Base-by-base conservation (phyloP, 1,284 basidiomycete genomes). In the Cutaneotrichosporon cutaneum region DNA sequence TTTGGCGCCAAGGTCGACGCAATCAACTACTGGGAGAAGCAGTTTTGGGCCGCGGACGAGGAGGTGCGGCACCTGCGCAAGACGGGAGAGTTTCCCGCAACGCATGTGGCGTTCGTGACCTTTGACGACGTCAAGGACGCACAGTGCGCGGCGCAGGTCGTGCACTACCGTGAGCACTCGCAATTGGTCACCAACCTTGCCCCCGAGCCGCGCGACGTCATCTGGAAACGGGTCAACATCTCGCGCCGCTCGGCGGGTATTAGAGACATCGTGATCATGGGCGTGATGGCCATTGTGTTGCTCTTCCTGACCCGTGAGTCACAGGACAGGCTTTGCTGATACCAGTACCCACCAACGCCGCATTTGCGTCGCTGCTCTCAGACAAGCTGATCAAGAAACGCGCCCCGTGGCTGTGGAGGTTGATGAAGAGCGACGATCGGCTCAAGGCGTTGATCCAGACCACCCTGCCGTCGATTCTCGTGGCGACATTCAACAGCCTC, bases 121-220 rank as follows among this genome's bases (percentile, higher is more conserved):
- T 97, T 99, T 70, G 90, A 95, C 77, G 90, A 91, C 72, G 93
- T 94, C 84, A 90, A 90, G 2, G 88, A 88, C 70, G 92, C 94
- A 14, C 94, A 99, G 88, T 88, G 91, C 48, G 93, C 93, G 0
- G 83, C 90, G 3, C 95, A 98, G 78, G 85, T 88, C 0, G 90
- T 90, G 0, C 90, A 94, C 75, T 85, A 88, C 3, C 83, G 88
- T 0, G 82, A 84, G 52, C 87, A 90, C 13, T 83, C 83, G 59
- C 84, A 88, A 72, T 84, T 86, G 56, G 81, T 83, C 14, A 92
- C 91, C 2, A 83, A 83, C 53, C 86, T 86, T 6, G 94, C 95
- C 0, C 94, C 94, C 0, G 95, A 99, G 75, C 95, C 95, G 10
- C 85, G 95, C 50, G 95, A 99, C 76, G 90, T 99, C 61, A 87